Evolutionary conservation across 257 asterid genomes (phyloP).

Genomic region (Fraxinus anomala): DNA sequence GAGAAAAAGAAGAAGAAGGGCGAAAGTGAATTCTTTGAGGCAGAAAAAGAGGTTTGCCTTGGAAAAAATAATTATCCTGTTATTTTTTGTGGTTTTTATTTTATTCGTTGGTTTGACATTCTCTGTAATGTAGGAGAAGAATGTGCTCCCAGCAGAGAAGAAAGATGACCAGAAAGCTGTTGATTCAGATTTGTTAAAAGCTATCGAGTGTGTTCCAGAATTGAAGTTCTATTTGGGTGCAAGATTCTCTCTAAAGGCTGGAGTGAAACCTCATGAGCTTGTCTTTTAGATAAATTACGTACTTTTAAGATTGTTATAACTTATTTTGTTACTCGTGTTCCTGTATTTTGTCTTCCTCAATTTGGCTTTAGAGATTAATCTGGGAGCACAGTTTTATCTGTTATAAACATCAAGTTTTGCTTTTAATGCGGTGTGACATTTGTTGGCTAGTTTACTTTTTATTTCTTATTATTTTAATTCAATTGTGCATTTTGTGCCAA

Average conservation of each 20-base stretch:
- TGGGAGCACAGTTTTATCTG: slow-evolving; percentile 15
- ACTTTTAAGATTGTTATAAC: neutral
- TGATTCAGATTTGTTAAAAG: slow-evolving; percentile 30
- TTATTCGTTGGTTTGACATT: neutral
- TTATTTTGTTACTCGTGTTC: slow-evolving; percentile 16
- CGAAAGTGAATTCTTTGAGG: slow-evolving; percentile 43
- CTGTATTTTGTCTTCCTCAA: neutral
- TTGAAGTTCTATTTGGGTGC: slow-evolving; percentile 42
- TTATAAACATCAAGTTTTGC: slow-evolving; percentile 21
- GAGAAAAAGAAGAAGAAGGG: slow-evolving; percentile 45
- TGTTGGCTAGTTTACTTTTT: neutral
- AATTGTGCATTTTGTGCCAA: neutral
- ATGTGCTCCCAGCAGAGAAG: slow-evolving; percentile 34
- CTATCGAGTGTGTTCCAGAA: slow-evolving; percentile 35
- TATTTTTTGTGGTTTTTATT: neutral
- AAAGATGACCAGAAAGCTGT: slow-evolving; percentile 43
- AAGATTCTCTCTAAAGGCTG: slow-evolving; percentile 43
- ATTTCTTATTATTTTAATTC: neutral
- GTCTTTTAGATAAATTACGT: slow-evolving; percentile 26
- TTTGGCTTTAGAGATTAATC: neutral
- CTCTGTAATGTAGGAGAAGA: slow-evolving; percentile 35
- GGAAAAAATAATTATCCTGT: neutral
- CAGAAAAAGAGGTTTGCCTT: slow-evolving; percentile 41
- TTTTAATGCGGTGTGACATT: neutral
- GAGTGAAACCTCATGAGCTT: slow-evolving; percentile 47